Conservation (phyloP, 2,329 filamentous ascomycete species). For the Trichoderma simmonsii region DNA sequence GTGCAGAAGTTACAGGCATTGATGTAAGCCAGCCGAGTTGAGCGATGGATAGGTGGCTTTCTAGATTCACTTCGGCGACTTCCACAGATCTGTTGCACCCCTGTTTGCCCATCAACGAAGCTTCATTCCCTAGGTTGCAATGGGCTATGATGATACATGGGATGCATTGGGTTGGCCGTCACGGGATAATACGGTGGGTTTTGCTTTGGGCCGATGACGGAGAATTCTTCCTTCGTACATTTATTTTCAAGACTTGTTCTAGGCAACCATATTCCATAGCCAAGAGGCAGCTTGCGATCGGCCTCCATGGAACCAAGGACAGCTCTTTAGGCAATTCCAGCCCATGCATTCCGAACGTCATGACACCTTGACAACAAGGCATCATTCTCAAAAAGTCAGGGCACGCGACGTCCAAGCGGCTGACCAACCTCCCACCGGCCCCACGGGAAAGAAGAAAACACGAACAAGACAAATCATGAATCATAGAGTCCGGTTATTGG, state of each 20-base stretch:
- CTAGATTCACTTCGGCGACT: background rate
- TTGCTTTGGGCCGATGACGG: background rate
- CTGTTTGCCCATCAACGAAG: background rate
- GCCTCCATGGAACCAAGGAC: background rate
- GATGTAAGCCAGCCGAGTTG: background rate
- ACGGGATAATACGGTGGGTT: background rate
- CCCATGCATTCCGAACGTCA: background rate
- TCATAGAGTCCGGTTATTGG: background rate
- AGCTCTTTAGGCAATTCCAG: background rate
- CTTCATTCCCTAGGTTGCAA: background rate
- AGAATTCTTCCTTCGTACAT: background rate
- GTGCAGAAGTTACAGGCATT: background rate
- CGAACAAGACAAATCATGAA: background rate
- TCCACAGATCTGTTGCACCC: background rate
- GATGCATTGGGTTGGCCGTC: background rate
- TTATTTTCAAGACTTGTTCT: background rate
- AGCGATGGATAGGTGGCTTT: background rate
- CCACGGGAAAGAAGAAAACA: background rate
- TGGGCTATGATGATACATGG: background rate
- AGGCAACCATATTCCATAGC: background rate
- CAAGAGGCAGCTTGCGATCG: background rate
- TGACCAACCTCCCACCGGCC: background rate
- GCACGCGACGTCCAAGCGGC: background rate
- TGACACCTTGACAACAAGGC: background rate
- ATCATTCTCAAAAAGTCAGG: too few species aligned